Evolutionary conservation across 1,284 basidiomycete species (phyloP), one percentile per base, ranked within the genome.

Genomic region (Somion occarium): DNA sequence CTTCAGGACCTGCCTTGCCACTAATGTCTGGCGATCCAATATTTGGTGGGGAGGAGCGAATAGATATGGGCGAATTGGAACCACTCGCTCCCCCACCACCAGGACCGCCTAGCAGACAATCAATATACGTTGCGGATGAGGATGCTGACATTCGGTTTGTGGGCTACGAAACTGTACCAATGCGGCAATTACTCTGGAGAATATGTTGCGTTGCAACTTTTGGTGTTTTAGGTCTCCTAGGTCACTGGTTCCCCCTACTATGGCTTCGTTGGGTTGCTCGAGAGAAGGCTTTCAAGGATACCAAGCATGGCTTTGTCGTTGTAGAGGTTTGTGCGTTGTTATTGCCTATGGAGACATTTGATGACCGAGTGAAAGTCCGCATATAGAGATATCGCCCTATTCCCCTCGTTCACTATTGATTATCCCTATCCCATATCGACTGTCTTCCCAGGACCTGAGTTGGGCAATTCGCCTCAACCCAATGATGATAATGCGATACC

Each of bases 201-300:
- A 49, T 78, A 19, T 79, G 79, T 5, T 93, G 89, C 61, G 61
- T 91, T 5, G 51, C 90, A 13, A 82, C 87, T 1, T 69, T 90
- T 9, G 97, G 97, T 2, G 69, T 84, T 5, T 72, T 98, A 27
- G 88, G 83, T 7, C 78, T 99, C 13, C 68, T 97, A 3, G 93
- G 93, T 1, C 85, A 94, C 60, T 99, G 97, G 97, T 84, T 97
- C 59, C 96, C 97, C 45, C 81, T 77, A 3, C 61, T 94, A 38
- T 97, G 95, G 91, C 80, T 99, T 48, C 81, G 80, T 34, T 94
- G 86, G 78, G 87, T 92, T n/a, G 84, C 93, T 1, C 77, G 74
- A 49, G 91, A 96, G 67, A 88, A 80, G 49, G 84, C 88, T 3
- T 99, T 99, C 62, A 82, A 84, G 42, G 75, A 90, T 50, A 78